Conservation (phyloP, 2,329 filamentous ascomycete genomes). For the Phialophora verrucosa region DNA sequence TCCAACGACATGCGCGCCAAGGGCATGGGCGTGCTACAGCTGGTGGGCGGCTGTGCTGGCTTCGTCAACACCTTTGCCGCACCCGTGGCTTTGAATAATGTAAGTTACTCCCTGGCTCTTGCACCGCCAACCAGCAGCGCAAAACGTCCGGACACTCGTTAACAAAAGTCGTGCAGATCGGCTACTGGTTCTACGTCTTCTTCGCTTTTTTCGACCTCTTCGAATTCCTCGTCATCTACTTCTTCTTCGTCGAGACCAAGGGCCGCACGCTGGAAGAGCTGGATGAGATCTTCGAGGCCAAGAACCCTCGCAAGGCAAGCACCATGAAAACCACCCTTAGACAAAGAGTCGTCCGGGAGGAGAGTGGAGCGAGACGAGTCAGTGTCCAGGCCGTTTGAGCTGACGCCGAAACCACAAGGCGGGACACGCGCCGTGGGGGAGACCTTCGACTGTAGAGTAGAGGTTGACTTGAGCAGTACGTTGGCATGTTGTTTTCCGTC, state of each 20-base stretch:
- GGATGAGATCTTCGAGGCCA: slow-evolving; percentile 46
- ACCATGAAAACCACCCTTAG: slow-evolving; percentile 19
- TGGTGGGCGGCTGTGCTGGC: slow-evolving; percentile 51
- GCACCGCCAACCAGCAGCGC: not conserved
- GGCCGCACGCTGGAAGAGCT: slow-evolving; percentile 44
- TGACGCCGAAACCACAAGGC: not conserved
- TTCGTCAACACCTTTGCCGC: slow-evolving; percentile 58
- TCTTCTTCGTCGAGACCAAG: slow-evolving; percentile 46
- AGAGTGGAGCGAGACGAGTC: not conserved
- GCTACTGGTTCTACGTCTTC: slow-evolving; percentile 44
- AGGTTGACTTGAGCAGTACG: not conserved
- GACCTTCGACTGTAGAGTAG: not conserved
- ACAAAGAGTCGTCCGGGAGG: slow-evolving; percentile 2
- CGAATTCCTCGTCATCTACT: slow-evolving; percentile 43
- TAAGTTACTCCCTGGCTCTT: not conserved
- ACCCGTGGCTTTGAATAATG: slow-evolving; percentile 50
- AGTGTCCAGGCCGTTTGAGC: slow-evolving; percentile 7
- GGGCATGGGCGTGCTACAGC: slow-evolving; percentile 58
- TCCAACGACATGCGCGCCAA: slow-evolving; percentile 61
- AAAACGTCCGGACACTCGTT: not conserved
- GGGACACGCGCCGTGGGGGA: not conserved
- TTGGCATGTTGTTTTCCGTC: not conserved
- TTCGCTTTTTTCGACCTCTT: slow-evolving; percentile 43
- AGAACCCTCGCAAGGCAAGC: slow-evolving; percentile 44
- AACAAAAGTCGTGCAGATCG: slow-evolving; percentile 21